A percentile compares a stretch with the other conserved stretches of the same genome.
These are phyloP conservation scores for Globisporangium lucens DNA, from an alignment of 352 stramenopile species.

Conservation along the genomic window DNA sequence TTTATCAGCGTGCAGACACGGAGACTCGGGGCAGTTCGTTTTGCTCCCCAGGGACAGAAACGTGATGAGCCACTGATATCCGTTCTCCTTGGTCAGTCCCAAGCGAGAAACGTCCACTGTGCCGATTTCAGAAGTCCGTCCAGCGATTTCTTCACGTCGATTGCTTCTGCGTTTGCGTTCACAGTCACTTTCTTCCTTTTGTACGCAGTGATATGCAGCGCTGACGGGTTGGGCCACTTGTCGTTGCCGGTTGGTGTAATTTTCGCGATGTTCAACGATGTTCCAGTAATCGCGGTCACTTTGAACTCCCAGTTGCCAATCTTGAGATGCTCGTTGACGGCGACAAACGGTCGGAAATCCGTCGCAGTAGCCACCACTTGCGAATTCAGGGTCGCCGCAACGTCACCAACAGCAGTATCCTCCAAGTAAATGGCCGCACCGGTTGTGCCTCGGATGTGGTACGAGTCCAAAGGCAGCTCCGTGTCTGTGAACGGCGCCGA, in stretches of 20 bases:
- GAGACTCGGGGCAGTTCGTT: conserved; percentile 48
- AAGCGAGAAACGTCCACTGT: conserved; percentile 51
- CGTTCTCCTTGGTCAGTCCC: conserved; percentile 52
- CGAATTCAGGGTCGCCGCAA: conserved; percentile 39
- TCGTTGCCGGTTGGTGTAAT: conserved; percentile 18
- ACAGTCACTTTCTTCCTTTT: conserved; percentile 67
- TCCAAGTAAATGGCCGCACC: conserved; percentile 34
- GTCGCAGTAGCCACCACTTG: conserved; percentile 34
- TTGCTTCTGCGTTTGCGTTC: conserved; percentile 43
- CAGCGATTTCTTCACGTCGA: conserved; percentile 44
- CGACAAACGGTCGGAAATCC: conserved; percentile 38
- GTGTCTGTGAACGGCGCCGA: conserved; percentile 70
- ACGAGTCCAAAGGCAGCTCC: conserved; percentile 59
- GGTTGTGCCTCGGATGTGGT: conserved; percentile 52
- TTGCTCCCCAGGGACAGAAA: conserved; percentile 59
- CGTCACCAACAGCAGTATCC: conserved; percentile 66
- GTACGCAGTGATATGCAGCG: conserved; percentile 56
- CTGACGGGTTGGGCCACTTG: conserved; percentile 38
- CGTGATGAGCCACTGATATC: conserved; percentile 65
- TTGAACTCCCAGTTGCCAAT: conserved; percentile 51
- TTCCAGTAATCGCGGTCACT: conserved; percentile 29
- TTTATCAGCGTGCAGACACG: conserved; percentile 58
- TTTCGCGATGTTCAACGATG: conserved; percentile 34
- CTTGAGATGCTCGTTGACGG: conserved; percentile 46
- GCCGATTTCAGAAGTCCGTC: conserved; percentile 47